Conservation (phyloP, 1,284 basidiomycete genomes). For the Ganoderma meredithae region DNA sequence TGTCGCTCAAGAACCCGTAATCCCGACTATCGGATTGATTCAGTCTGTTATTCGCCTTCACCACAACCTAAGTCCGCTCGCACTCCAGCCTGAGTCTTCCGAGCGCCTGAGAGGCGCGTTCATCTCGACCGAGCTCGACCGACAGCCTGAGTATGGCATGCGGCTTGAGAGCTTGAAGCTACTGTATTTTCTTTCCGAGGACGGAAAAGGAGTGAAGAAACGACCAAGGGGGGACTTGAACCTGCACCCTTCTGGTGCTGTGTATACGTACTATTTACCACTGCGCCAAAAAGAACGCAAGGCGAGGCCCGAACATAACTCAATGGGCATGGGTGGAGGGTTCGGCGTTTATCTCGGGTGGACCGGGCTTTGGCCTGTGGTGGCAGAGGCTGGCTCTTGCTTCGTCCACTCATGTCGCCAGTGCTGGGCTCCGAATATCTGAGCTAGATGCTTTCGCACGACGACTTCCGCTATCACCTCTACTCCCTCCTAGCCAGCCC, state of each 20-base stretch:
- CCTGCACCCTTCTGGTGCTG: conserved; percentile 83
- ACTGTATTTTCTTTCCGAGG: too few species aligned
- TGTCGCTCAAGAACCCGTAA: too few species aligned
- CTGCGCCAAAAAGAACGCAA: conserved; percentile 61
- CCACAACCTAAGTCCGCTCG: too few species aligned
- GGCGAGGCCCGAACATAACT: too few species aligned
- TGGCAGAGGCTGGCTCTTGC: not conserved
- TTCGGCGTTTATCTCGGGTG: not conserved
- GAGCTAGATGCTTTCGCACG: conserved; percentile 43
- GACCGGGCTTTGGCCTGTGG: not conserved
- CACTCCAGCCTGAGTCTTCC: too few species aligned
- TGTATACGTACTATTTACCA: conserved; percentile 69
- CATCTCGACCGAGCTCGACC: too few species aligned
- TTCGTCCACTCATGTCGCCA: conserved; percentile 31
- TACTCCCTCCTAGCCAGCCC: conserved; percentile 34
- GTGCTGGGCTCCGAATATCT: conserved; percentile 23
- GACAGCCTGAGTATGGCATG: too few species aligned
- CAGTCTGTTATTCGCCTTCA: not conserved
- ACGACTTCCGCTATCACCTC: conserved; percentile 41
- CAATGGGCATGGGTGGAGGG: too few species aligned
- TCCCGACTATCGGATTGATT: not conserved
- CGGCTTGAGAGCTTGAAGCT: too few species aligned
- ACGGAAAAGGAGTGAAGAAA: conserved; percentile 55
- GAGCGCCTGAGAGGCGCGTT: too few species aligned
- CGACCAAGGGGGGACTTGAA: conserved; percentile 89